Evolutionary conservation across 495 filamentous ascomycete species (phyloP).

Genomic region (Penicillium alfredii): DNA sequence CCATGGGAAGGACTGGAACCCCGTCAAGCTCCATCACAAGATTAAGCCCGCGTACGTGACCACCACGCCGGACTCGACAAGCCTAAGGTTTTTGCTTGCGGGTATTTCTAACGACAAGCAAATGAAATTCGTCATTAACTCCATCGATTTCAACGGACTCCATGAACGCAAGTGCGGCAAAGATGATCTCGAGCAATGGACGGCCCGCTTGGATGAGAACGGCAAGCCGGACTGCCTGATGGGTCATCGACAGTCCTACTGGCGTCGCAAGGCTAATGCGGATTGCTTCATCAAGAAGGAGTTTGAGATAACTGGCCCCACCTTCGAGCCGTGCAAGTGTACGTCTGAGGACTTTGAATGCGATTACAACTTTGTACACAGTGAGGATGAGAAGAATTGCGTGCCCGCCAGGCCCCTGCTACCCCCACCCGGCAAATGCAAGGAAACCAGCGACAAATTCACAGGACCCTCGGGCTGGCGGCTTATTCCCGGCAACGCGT

Average conservation of each 20-base stretch:
- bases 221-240: slow-evolving; percentile 82
- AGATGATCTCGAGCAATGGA: slow-evolving; percentile 81
- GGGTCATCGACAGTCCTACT: slow-evolving; percentile 85
- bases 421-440: slow-evolving; percentile 58
- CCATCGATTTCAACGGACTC: slow-evolving; percentile 75
- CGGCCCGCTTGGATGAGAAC: slow-evolving; percentile 71
- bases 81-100: slow-evolving; percentile 78
- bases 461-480: slow-evolving; percentile 84
- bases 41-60: slow-evolving; percentile 64
- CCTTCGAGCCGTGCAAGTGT: slow-evolving; percentile 70
- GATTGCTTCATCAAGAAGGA: slow-evolving; percentile 85
- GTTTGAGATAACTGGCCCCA: slow-evolving; percentile 64
- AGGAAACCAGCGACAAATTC: slow-evolving; percentile 60
- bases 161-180: slow-evolving; percentile 76
- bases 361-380: slow-evolving; percentile 75
- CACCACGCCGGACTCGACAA: slow-evolving; percentile 84
- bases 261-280: slow-evolving; percentile 72
- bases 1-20: slow-evolving; percentile 76
- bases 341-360: slow-evolving; percentile 84
- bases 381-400: slow-evolving; percentile 61
- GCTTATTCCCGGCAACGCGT: slow-evolving; percentile 85
- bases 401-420: slow-evolving; percentile 47
- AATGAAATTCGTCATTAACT: slow-evolving; percentile 51
- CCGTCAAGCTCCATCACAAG: slow-evolving; percentile 53
- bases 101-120: slow-evolving; percentile 40